Base-by-base conservation (phyloP, 2,329 filamentous ascomycete genomes). In the Aspergillus spinulosporus region DNA sequence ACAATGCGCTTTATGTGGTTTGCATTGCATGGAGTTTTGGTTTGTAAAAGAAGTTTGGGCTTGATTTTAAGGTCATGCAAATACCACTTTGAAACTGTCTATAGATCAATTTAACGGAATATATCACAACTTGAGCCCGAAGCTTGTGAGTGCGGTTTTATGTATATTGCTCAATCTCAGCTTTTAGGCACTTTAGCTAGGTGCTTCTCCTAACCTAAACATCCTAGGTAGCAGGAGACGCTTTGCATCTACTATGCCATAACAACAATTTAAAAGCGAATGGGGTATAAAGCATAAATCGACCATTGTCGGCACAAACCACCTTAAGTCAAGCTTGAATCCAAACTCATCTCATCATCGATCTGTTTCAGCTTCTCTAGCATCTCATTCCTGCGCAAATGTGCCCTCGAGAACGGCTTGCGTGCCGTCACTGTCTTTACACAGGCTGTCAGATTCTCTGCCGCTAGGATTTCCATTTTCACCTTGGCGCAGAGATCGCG, bases 401-500 rank as follows among this genome's bases (percentile, higher is more conserved):
- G 45, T 14, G 61, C 70, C 15, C 69, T 70, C 14, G 69, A 62
- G 52, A 74, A 64, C 14, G 59, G 63, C 11, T 71, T 62, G 5
- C 61, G 52, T 5, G 62, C 66, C 12, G 62, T 68, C 45, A 69
- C 57, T 15, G 64, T 64, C 14, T 58, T 47, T 34, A 56, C 29
- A 8, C 42, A 15, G 34, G 29, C 45, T 6, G 48, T 43, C 54
- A 52, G 46, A 14, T 26, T 52, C n/a, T 61, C 62, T 1, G 63
- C 64, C 3, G 50, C 53, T 6, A 73, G 60, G n/a, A 75, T 54
- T 61, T 76, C 74, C 44, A 56, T 57, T 55, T 70, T 67, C n/a
- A 75, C 74, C 57, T 70, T 69, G 26, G 69, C 70, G 62, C 72
- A 76, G 5, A 76, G 61, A 40, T 72, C 68, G 43, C 64, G 63